These are phyloP conservation scores for Ulvella scutata DNA, from an alignment of 139 green algal species.

Conservation along the genomic window DNA sequence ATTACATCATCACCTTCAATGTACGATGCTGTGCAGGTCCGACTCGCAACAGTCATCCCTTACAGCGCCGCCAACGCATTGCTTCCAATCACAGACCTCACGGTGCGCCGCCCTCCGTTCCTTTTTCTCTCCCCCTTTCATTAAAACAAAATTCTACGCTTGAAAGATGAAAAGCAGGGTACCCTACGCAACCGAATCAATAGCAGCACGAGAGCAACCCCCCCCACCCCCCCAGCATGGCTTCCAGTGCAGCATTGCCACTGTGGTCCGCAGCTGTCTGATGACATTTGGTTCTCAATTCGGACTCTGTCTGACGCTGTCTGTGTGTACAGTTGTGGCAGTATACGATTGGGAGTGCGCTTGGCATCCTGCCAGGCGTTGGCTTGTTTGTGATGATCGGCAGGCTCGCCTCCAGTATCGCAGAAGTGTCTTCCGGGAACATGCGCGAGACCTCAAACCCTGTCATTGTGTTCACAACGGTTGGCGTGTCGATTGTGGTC, in stretches of 20 bases:
- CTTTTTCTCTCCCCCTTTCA: background rate
- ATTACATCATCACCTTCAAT: no score
- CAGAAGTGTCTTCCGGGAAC: background rate
- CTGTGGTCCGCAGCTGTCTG: no score
- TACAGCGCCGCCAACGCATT: background rate
- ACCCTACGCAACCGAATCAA: no score
- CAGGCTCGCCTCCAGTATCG: background rate
- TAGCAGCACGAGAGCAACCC: no score
- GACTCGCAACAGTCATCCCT: background rate
- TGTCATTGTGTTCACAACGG: background rate
- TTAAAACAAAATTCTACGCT: no score
- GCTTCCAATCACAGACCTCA: background rate
- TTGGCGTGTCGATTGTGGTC: background rate
- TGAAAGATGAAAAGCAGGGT: no score
- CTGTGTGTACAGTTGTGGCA: background rate
- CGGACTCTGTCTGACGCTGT: no score
- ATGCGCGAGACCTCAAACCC: background rate
- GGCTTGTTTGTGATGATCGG: background rate
- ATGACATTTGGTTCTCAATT: no score
- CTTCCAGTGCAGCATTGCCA: no score
- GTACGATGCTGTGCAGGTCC: no score
- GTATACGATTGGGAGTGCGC: background rate
- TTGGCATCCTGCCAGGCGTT: constrained; percentile 4
- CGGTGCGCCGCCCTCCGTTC: background rate
- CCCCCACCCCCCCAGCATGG: no score